Evolutionary conservation across 495 filamentous ascomycete species (phyloP).

Genomic region (Filosporella fistucella): DNA sequence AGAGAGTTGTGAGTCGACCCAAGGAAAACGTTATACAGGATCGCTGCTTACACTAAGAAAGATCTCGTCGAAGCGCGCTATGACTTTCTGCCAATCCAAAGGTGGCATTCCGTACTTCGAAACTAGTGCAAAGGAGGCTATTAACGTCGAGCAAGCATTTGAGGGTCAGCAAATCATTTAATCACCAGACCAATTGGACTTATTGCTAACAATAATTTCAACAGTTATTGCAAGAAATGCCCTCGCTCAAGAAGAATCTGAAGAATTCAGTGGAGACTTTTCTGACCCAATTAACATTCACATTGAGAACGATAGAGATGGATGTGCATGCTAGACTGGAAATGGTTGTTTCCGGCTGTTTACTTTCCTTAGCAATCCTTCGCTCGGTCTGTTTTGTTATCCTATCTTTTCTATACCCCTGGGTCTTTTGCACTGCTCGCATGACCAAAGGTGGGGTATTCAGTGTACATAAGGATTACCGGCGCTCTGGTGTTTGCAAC

Average conservation of each 20-base stretch:
- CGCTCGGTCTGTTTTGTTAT: neutral
- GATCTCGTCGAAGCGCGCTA: conserved; percentile 92
- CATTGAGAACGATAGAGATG: conserved; percentile 83
- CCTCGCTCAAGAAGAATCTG: conserved; percentile 91
- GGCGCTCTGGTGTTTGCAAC: conserved; percentile 24
- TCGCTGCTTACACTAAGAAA: conserved; percentile 30
- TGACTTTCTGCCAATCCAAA: conserved; percentile 96
- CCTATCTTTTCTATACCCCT: conserved; percentile 2
- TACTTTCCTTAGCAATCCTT: neutral
- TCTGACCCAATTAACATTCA: conserved; percentile 97
- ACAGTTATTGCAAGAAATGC: conserved; percentile 96
- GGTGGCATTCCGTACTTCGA: conserved; percentile 98
- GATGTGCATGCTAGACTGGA: conserved; percentile 73
- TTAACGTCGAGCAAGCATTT: conserved; percentile 98
- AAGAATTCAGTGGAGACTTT: conserved; percentile 89
- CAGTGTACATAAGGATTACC: conserved; percentile 23
- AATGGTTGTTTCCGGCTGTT: conserved; percentile 3
- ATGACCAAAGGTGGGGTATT: neutral
- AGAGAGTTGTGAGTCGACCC: conserved; percentile 64
- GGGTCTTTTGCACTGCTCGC: neutral
- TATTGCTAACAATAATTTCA: neutral
- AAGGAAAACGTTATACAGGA: conserved; percentile 1
- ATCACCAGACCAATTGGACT: too few relatives aligned
- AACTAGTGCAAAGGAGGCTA: conserved; percentile 97
- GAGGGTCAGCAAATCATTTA: conserved; percentile 77